Conservation (phyloP, 2,329 filamentous ascomycete species). For the Didymella pomorum region DNA sequence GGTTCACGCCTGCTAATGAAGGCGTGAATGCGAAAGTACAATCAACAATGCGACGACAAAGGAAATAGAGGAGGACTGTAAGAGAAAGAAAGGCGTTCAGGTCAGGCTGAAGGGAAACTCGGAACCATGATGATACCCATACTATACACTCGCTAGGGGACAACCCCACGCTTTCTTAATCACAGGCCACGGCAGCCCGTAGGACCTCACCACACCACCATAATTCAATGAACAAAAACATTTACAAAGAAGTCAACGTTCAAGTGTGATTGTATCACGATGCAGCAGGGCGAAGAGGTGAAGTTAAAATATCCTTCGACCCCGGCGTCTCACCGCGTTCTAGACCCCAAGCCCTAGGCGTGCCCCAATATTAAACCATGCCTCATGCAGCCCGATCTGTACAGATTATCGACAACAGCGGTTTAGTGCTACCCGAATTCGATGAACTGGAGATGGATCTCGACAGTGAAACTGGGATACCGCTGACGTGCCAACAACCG, state of each 20-base stretch:
- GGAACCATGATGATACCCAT: conserved; percentile 23
- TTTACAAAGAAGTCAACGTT: neutral
- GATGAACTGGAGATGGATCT: neutral
- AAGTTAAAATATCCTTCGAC: conserved; percentile 11
- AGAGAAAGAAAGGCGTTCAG: conserved; percentile 4
- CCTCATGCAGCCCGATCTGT: conserved; percentile 4
- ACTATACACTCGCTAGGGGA: conserved; percentile 19
- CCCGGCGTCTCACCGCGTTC: conserved; percentile 6
- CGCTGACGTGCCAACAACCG: conserved; percentile 8
- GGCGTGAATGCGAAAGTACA: conserved; percentile 20
- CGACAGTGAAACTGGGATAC: conserved; percentile 4
- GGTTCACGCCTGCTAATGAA: conserved; percentile 42
- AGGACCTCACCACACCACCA: neutral
- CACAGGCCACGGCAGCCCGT: conserved; percentile 16
- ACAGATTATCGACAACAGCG: neutral
- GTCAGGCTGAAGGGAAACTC: conserved; percentile 3
- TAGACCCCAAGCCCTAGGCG: conserved; percentile 8
- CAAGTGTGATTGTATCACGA: neutral
- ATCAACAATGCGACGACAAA: conserved; percentile 28
- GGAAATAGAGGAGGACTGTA: conserved; percentile 8
- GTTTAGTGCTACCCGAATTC: conserved; percentile 1
- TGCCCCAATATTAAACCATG: conserved; percentile 15
- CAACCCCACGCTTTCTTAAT: conserved; percentile 10
- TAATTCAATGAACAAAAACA: conserved; percentile 8
- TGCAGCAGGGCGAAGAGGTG: neutral